Evolutionary conservation across 169 alveolate species (phyloP).

Genomic region (Eimeria tenella): DNA sequence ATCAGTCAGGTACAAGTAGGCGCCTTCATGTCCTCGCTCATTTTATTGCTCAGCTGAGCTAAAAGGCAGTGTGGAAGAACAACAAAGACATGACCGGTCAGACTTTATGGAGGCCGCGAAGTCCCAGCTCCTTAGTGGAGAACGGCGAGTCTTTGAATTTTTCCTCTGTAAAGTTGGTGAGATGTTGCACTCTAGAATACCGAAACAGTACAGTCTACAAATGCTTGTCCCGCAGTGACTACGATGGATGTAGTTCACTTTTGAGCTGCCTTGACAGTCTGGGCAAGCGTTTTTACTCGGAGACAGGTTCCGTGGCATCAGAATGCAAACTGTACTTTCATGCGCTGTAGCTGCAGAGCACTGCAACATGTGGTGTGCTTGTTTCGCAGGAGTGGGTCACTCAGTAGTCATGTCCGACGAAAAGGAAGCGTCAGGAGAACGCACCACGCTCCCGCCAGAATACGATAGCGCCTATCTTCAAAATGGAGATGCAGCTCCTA

Average conservation of each 20-base stretch:
- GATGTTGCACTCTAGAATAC: neutral
- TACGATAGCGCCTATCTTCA: constrained; percentile 81
- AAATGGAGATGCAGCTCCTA: constrained; percentile 19
- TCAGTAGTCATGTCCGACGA: constrained; percentile 86
- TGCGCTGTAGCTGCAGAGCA: neutral
- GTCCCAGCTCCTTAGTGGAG: constrained; percentile 85
- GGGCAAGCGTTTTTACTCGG: too few species aligned
- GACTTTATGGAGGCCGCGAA: constrained; percentile 81
- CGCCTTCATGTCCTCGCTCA: neutral
- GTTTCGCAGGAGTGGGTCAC: constrained; percentile 89
- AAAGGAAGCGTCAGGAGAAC: constrained; percentile 85
- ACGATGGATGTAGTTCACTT: neutral
- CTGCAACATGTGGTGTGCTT: neutral
- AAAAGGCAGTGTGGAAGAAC: constrained; percentile 14
- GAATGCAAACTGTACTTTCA: too few species aligned
- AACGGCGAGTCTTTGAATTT: constrained; percentile 89
- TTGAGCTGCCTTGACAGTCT: too few species aligned
- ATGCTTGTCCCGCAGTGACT: too few species aligned
- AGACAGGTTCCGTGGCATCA: too few species aligned
- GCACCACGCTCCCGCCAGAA: constrained; percentile 86
- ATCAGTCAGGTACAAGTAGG: neutral
- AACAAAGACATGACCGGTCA: constrained; percentile 6
- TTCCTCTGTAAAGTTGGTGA: constrained; percentile 93
- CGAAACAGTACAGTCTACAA: neutral
- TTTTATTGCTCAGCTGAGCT: constrained; percentile 11